Percentiles rank a stretch among this genome's conserved stretches.
These are phyloP conservation scores for Cercospora sp. DNA, from an alignment of 2,329 filamentous ascomycete species.

Conservation along the genomic window DNA sequence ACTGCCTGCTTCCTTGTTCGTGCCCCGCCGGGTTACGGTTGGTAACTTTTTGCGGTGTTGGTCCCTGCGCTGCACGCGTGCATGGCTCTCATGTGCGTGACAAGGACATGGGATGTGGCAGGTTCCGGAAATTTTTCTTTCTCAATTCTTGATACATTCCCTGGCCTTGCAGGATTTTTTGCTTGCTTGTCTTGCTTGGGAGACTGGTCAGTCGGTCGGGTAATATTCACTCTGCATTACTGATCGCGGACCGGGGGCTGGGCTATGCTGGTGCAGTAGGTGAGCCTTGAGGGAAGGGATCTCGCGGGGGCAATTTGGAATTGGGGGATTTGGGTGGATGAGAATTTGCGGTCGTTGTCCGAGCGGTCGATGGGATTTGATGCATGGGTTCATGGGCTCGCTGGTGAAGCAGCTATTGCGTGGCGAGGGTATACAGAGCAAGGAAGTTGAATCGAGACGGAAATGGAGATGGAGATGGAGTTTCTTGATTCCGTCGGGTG, in stretches of 20 bases:
- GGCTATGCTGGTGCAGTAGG: neutral
- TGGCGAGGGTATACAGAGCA: neutral
- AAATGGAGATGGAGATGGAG: neutral
- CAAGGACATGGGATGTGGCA: slow-evolving; percentile 7
- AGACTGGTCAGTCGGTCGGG: neutral
- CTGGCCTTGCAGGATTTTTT: neutral
- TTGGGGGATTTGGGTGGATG: neutral
- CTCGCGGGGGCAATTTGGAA: neutral
- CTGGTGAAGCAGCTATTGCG: neutral
- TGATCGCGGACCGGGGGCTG: neutral
- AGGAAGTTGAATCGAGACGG: neutral
- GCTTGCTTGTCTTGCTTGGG: neutral
- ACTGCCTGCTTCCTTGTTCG: neutral
- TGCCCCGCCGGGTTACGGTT: neutral
- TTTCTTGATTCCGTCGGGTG: neutral
- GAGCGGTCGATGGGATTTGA: neutral
- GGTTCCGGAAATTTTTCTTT: neutral
- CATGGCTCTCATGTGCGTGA: neutral
- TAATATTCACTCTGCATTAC: neutral
- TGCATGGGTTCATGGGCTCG: neutral
- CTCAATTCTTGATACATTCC: neutral
- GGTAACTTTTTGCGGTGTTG: neutral
- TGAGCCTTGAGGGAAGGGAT: neutral
- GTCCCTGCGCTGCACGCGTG: neutral
- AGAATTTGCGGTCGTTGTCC: neutral